Evolutionary conservation across 2,329 filamentous ascomycete species (phyloP).

Genomic region (Colletotrichum phormii): DNA sequence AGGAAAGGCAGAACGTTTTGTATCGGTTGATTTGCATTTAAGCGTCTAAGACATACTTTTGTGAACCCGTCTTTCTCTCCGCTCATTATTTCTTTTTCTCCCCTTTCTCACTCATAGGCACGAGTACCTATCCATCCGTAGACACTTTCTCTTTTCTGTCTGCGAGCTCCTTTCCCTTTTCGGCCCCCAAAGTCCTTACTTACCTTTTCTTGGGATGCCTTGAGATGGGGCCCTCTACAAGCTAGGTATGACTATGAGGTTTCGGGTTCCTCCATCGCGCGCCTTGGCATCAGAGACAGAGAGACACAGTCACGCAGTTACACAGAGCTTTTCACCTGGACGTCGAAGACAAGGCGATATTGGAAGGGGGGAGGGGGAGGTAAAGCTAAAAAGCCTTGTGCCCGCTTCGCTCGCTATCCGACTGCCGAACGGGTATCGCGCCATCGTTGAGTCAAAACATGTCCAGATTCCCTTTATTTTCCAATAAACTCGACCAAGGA

Average conservation of each 20-base stretch:
- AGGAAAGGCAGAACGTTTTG: not conserved
- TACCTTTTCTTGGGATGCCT: not conserved
- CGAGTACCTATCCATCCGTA: too few relatives aligned
- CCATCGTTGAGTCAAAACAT: too few relatives aligned
- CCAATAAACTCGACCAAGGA: too few relatives aligned
- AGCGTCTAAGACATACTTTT: not conserved
- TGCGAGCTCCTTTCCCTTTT: not conserved
- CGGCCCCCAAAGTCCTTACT: not conserved
- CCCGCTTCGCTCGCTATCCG: not conserved
- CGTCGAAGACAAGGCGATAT: not conserved
- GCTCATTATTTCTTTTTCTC: not conserved
- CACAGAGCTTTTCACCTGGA: not conserved
- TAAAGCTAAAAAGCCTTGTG: not conserved
- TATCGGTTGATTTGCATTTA: not conserved
- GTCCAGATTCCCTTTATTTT: too few relatives aligned
- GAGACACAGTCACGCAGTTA: too few relatives aligned
- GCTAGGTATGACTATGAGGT: not conserved
- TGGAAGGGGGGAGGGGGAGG: not conserved
- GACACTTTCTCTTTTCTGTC: not conserved
- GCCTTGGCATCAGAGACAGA: not conserved
- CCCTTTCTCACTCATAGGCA: not conserved
- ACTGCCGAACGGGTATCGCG: not conserved
- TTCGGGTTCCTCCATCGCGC: not conserved
- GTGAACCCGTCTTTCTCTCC: too few relatives aligned
- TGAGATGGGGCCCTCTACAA: not conserved